These are phyloP conservation scores for Dactylellina sp. DNA, from an alignment of 2,329 filamentous ascomycete species.

Conservation along the genomic window DNA sequence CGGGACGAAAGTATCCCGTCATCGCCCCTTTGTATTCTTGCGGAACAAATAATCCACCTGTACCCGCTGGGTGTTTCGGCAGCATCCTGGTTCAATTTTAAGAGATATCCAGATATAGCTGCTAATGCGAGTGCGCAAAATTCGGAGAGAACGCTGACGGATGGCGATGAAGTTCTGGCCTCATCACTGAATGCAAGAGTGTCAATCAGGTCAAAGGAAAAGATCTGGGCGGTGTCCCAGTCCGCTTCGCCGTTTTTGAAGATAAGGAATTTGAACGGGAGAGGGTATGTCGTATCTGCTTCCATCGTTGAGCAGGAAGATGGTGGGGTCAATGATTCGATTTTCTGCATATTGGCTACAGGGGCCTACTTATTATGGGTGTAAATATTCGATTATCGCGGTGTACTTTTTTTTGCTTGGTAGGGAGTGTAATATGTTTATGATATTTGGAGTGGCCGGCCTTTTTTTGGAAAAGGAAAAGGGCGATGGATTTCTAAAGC, in stretches of 20 bases:
- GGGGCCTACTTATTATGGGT: too few relatives aligned
- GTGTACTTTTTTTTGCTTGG: too few relatives aligned
- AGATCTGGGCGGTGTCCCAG: conserved; percentile 17
- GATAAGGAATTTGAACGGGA: conserved; percentile 30
- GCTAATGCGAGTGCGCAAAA: conserved; percentile 21
- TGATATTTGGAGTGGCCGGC: too few relatives aligned
- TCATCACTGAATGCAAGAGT: neutral
- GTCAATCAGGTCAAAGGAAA: conserved; percentile 13
- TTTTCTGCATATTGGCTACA: too few relatives aligned
- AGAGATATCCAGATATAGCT: neutral
- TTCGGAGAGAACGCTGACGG: conserved; percentile 14
- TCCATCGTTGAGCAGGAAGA: neutral
- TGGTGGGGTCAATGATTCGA: neutral
- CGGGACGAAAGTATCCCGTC: conserved; percentile 4
- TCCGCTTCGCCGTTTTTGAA: conserved; percentile 28
- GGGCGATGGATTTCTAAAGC: neutral
- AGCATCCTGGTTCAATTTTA: conserved; percentile 2
- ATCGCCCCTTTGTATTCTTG: conserved; percentile 1
- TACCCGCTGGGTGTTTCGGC: neutral
- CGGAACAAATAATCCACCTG: conserved; percentile 14
- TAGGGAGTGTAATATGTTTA: too few relatives aligned
- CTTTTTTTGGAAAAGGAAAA: neutral
- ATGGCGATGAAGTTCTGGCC: neutral
- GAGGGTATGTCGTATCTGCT: neutral
- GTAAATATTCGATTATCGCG: too few relatives aligned